A percentile compares a stretch with the other conserved stretches of the same genome.
Conservation (phyloP, 1,139 yeast species). For the Protomyces arabidopsidicola region DNA sequence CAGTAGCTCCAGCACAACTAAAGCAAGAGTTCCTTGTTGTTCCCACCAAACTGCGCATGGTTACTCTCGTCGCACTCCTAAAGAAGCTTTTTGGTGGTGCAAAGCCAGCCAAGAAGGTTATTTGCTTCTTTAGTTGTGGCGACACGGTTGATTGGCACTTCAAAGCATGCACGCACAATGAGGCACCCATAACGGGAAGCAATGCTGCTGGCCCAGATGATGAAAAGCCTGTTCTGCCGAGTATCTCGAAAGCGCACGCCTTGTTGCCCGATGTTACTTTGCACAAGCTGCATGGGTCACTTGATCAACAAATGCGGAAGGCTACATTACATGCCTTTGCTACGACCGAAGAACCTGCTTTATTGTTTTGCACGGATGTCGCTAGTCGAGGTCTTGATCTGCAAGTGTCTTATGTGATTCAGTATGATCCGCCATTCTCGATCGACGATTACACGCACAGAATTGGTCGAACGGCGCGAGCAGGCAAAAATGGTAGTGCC, state of each 20-base stretch:
- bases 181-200: slow-evolving; percentile 36
- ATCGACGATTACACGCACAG: slow-evolving; percentile 91
- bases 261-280: slow-evolving; percentile 49
- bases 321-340: slow-evolving; percentile 67
- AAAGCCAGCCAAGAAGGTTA: slow-evolving; percentile 49
- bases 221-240: slow-evolving; percentile 36
- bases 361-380: slow-evolving; percentile 83
- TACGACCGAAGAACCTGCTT: slow-evolving; percentile 43
- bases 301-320: slow-evolving; percentile 76
- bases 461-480: slow-evolving; percentile 96
- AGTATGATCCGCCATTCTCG: slow-evolving; percentile 85
- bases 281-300: slow-evolving; percentile 86
- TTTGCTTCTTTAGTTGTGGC: slow-evolving; percentile 87
- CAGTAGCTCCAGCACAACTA: slow-evolving; percentile 81
- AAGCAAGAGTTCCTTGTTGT: slow-evolving; percentile 71
- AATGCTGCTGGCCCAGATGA: slow-evolving; percentile 36
- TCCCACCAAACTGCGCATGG: slow-evolving; percentile 86
- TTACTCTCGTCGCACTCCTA: slow-evolving; percentile 65
- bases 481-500: slow-evolving; percentile 71
- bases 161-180: slow-evolving; percentile 54
- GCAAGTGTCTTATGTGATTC: slow-evolving; percentile 68
- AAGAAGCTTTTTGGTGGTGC: slow-evolving; percentile 33
- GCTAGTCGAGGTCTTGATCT: slow-evolving; percentile 94
- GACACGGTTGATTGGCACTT: slow-evolving; percentile 93
- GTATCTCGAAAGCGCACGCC: slow-evolving; percentile 39